Conservation (phyloP, 306 rosid genomes). For the Vigna trinervia region DNA sequence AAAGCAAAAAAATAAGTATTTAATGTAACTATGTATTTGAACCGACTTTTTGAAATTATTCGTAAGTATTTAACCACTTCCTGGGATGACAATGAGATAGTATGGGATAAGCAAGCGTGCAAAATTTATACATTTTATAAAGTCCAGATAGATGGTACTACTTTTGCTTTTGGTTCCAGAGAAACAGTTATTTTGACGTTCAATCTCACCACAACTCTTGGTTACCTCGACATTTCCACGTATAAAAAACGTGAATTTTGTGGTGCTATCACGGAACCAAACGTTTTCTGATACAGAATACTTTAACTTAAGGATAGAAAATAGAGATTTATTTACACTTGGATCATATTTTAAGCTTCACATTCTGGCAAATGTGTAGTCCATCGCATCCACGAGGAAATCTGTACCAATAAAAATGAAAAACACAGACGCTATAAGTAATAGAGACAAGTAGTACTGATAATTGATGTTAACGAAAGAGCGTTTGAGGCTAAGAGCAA, state of each 20-base stretch:
- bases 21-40: too few relatives aligned
- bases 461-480: neutral
- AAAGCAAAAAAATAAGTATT: too few relatives aligned
- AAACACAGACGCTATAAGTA: neutral
- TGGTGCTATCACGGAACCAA: neutral
- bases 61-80: constrained; percentile 15
- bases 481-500: constrained; percentile 36
- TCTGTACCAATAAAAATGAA: constrained; percentile 60
- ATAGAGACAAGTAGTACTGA: neutral
- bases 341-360: constrained; percentile 50
- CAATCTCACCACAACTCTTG: neutral
- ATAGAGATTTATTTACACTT: constrained; percentile 43
- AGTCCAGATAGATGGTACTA: constrained; percentile 23
- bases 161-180: neutral
- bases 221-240: neutral
- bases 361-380: constrained; percentile 65
- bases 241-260: neutral
- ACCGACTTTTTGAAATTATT: too few relatives aligned
- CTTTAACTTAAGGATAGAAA: constrained; percentile 15
- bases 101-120: constrained; percentile 37
- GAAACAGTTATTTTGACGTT: neutral
- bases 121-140: neutral
- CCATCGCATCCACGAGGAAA: constrained; percentile 84
- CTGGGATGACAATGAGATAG: constrained; percentile 27
- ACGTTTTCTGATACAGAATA: constrained; percentile 13